Evolutionary conservation across 768 basidiomycete genomes (phyloP), one percentile per base, ranked within the genome.

Genomic region (Epithele typhae): DNA sequence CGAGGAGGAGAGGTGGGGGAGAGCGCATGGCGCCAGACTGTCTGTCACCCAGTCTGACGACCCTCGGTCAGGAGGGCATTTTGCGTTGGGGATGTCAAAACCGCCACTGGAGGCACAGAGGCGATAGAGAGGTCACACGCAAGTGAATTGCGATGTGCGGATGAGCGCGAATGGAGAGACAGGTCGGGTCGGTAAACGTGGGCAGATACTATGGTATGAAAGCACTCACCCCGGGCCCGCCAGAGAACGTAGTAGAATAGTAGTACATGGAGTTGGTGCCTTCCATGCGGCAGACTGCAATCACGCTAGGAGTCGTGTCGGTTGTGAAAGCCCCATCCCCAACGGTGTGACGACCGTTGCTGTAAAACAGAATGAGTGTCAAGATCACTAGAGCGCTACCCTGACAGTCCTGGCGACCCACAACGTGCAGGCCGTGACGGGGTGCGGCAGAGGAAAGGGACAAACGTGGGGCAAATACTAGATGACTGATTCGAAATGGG

Each of bases 51-150:
- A 84, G 78, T 78, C 81, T 76, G 81, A 83, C 88, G 90, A 92
- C 90, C 90, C 90, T 86, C 90, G 64, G 64, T 88, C 84, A 59
- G 88, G 89, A 88, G 89, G 90, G 90, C 90, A 92, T 92, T 92
- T 92, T 55, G 69, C 70, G 61, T 77, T 83, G 58, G 89, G 87
- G 76, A 73, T 75, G 89, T 92, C 90, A 92, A 92, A 92, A 90
- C 72, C 89, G 84, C 90, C 90, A 92, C 90, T 91, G 51, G 22
- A 21, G n/a, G 38, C 9, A 37, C 33, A 25, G 15, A 9, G 10
- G 12, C 19, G 14, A 45, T 14, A 23, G 30, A 25, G 30, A 42
- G 27, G 30, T 7, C 7, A 30, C 27, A 14, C 14, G 27, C 27
- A 14, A 6, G 35, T 36, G 7, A 7, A 36, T 36, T 36, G 15